Evolutionary conservation across 2,329 filamentous ascomycete species (phyloP).

Genomic region (Coleophoma eucalyptorum): DNA sequence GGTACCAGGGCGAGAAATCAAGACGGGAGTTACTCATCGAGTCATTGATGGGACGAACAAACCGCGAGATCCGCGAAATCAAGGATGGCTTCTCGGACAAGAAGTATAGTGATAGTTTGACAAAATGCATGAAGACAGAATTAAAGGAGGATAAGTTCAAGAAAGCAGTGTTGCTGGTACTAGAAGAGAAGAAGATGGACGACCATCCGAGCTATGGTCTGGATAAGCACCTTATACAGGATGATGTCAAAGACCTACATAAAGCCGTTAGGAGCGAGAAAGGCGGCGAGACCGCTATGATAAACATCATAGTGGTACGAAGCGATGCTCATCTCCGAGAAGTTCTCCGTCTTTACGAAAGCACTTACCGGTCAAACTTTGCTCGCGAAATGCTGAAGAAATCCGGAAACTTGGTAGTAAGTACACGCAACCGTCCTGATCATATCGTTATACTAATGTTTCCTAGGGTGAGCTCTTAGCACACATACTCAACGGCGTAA

Average conservation of each 20-base stretch:
- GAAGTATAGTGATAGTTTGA: constrained; percentile 79
- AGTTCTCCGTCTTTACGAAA: constrained; percentile 73
- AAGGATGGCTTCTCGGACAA: constrained; percentile 89
- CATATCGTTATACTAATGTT: neutral
- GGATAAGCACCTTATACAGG: constrained; percentile 49
- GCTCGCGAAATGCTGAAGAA: constrained; percentile 82
- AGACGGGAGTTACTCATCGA: constrained; percentile 90
- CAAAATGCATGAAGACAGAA: constrained; percentile 86
- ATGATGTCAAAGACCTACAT: constrained; percentile 71
- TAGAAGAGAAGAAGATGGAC: constrained; percentile 82
- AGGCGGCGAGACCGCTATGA: constrained; percentile 85
- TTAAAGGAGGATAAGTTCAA: constrained; percentile 97
- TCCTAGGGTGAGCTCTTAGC: constrained; percentile 84
- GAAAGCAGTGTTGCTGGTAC: constrained; percentile 74
- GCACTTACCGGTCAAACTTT: constrained; percentile 73
- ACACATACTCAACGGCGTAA: constrained; percentile 93
- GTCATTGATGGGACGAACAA: constrained; percentile 82
- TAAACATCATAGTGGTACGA: constrained; percentile 75
- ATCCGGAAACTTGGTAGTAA: constrained; percentile 87
- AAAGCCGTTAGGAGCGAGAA: constrained; percentile 66
- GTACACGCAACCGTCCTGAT: constrained; percentile 33
- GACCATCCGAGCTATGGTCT: constrained; percentile 40
- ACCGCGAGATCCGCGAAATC: constrained; percentile 82
- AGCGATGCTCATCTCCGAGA: constrained; percentile 81
- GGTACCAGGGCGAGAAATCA: constrained; percentile 86